phyloP scores from a whole-genome alignment of 2,329 filamentous ascomycete genomes.

The Rhynchosporium secalis region DNA sequence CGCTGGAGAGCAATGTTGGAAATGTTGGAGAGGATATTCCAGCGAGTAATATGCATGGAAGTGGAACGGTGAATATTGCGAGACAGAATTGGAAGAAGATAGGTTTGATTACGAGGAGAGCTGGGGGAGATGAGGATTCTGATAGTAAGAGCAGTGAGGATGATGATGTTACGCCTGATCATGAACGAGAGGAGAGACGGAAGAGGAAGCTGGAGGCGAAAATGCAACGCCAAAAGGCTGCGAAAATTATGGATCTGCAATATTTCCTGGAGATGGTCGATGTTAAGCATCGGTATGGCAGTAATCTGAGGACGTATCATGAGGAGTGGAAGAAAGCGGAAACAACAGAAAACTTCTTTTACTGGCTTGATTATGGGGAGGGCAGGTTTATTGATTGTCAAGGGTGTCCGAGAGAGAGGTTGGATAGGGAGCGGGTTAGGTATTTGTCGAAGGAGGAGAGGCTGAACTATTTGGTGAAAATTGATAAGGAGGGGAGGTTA shows the following conservation, averaged over 20 bases:
- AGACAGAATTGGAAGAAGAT: conserved; percentile 75
- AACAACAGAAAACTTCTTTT: conserved; percentile 88
- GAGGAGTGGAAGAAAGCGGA: conserved; percentile 76
- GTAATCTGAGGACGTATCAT: conserved; percentile 79
- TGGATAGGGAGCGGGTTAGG: conserved; percentile 78
- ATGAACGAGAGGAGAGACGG: conserved; percentile 44
- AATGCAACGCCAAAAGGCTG: conserved; percentile 60
- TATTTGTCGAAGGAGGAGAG: conserved; percentile 84
- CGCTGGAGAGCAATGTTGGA: conserved; percentile 18
- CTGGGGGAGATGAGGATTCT: conserved; percentile 63
- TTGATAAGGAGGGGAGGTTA: conserved; percentile 73
- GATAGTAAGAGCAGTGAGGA: conserved; percentile 29
- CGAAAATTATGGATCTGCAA: conserved; percentile 79
- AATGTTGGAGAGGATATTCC: conserved; percentile 6
- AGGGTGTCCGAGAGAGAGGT: conserved; percentile 68
- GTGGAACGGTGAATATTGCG: conserved; percentile 43
- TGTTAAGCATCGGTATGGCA: conserved; percentile 82
- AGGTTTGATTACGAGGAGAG: conserved; percentile 68
- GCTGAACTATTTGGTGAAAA: conserved; percentile 74
- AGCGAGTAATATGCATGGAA: conserved; percentile 2
- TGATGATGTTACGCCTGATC: conserved; percentile 28
- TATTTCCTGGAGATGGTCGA: conserved; percentile 87
- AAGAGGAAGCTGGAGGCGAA: conserved; percentile 46
- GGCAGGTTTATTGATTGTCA: conserved; percentile 70
- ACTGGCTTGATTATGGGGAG: conserved; percentile 84